Conservation (phyloP, 768 basidiomycete species). For the Nidularia pulvinata region DNA sequence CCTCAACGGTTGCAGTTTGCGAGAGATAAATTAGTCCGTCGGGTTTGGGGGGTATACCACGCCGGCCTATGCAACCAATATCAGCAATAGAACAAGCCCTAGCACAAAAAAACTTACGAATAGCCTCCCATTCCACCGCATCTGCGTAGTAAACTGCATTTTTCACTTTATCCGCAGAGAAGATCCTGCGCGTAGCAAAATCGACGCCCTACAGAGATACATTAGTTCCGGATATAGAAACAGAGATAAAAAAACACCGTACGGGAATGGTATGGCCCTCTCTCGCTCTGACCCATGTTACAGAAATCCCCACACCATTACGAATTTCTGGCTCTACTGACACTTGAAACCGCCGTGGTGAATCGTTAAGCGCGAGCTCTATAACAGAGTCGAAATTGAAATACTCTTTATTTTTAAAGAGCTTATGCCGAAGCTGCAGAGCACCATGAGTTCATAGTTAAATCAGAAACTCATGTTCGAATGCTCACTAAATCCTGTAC, state of each 20-base stretch:
- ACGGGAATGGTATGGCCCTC: constrained; percentile 17
- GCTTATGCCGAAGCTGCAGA: neutral
- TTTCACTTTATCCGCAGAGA: constrained; percentile 10
- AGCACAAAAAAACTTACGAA: constrained; percentile 10
- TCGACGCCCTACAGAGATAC: constrained; percentile 9
- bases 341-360: constrained; percentile 16
- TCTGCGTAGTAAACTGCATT: constrained; percentile 9
- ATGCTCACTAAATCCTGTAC: constrained; percentile 29
- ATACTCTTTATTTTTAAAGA: neutral
- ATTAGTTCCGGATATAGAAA: neutral
- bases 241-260: neutral
- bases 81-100: neutral
- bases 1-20: neutral
- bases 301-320: constrained; percentile 8
- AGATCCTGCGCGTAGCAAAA: constrained; percentile 10
- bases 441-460: neutral
- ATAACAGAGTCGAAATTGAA: constrained; percentile 7
- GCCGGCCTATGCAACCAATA: neutral
- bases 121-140: constrained; percentile 11
- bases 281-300: constrained; percentile 22
- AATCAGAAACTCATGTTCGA: neutral
- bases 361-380: constrained; percentile 9
- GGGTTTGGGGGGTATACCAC: neutral
- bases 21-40: neutral
- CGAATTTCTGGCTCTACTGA: constrained; percentile 17